These are phyloP conservation scores for Leishmania tropica DNA, from an alignment of 208 protist species.

Conservation along the genomic window DNA sequence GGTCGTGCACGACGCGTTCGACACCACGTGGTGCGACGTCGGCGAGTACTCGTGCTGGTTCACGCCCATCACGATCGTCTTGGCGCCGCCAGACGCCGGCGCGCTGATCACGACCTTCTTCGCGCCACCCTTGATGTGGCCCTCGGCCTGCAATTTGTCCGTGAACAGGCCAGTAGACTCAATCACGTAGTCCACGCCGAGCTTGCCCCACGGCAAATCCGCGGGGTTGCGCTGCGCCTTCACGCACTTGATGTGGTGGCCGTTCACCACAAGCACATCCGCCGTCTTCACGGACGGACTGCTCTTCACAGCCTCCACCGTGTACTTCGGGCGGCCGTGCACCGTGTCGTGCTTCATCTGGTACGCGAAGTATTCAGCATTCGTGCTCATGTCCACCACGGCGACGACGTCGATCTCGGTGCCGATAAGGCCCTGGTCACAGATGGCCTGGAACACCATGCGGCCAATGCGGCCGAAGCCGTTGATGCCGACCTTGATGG, in stretches of 20 bases:
- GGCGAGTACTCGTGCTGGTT: constrained; percentile 96
- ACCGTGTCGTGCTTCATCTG: constrained; percentile 97
- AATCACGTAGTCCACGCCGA: constrained; percentile 97
- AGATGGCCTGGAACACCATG: constrained; percentile 95
- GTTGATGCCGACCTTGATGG: constrained; percentile 96
- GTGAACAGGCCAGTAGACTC: constrained; percentile 99
- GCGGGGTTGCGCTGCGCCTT: constrained; percentile 90
- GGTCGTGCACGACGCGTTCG: constrained; percentile 99
- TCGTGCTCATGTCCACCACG: constrained; percentile 98
- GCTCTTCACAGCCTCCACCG: constrained; percentile 75
- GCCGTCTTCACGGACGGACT: constrained; percentile 60
- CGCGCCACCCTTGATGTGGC: constrained; percentile 96
- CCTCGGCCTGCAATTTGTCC: constrained; percentile 78
- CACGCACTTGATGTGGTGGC: constrained; percentile 76
- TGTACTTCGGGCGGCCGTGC: constrained; percentile 93
- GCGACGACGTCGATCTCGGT: constrained; percentile 92
- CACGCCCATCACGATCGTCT: constrained; percentile 99
- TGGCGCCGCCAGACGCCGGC: constrained; percentile 95
- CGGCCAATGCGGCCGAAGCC: constrained; percentile 99
- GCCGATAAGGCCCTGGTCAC: constrained; percentile 65
- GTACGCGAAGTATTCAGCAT: constrained; percentile 97
- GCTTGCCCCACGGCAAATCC: constrained; percentile 94
- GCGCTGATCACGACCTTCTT: constrained; percentile 99
- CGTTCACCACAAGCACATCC: constrained; percentile 85
- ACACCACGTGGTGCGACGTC: constrained; percentile 91